Conservation (phyloP, 805 yeast species). For the Priceomyces fermenticarens region DNA sequence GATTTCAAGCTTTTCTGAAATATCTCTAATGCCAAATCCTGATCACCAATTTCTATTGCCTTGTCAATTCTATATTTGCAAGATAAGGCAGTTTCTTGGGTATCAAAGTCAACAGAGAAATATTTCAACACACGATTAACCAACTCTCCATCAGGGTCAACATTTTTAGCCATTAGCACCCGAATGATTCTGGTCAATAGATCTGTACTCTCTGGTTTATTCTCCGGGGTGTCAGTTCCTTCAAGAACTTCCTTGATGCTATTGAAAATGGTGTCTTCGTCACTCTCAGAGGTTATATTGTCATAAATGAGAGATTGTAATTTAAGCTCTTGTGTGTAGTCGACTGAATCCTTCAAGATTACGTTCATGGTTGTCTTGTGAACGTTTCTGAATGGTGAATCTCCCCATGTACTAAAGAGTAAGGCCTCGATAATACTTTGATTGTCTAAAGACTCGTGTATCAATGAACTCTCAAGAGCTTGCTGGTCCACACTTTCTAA, state of each 20-base stretch:
- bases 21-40: slow-evolving; percentile 20
- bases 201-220: slow-evolving; percentile 10
- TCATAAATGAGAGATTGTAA: slow-evolving; percentile 16
- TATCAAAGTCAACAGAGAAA: slow-evolving; percentile 7
- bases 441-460: slow-evolving; percentile 19
- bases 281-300: not conserved
- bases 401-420: slow-evolving; percentile 11
- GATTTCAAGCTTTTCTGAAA: slow-evolving; percentile 30
- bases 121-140: slow-evolving; percentile 12
- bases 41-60: slow-evolving; percentile 18
- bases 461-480: slow-evolving; percentile 11
- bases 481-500: slow-evolving; percentile 5
- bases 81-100: slow-evolving; percentile 17
- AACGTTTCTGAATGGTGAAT: slow-evolving; percentile 3
- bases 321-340: slow-evolving; percentile 18
- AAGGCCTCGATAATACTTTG: slow-evolving; percentile 20
- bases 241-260: slow-evolving; percentile 1
- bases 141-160: slow-evolving; percentile 19
- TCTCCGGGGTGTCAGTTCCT: not conserved
- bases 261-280: not conserved
- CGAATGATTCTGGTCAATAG: slow-evolving; percentile 16
- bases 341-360: slow-evolving; percentile 17
- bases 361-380: slow-evolving; percentile 12
- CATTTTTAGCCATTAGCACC: slow-evolving; percentile 11
- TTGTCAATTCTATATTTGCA: slow-evolving; percentile 28